phyloP scores from a whole-genome alignment of 352 stramenopile species.

The Blastocystis sp. region DNA sequence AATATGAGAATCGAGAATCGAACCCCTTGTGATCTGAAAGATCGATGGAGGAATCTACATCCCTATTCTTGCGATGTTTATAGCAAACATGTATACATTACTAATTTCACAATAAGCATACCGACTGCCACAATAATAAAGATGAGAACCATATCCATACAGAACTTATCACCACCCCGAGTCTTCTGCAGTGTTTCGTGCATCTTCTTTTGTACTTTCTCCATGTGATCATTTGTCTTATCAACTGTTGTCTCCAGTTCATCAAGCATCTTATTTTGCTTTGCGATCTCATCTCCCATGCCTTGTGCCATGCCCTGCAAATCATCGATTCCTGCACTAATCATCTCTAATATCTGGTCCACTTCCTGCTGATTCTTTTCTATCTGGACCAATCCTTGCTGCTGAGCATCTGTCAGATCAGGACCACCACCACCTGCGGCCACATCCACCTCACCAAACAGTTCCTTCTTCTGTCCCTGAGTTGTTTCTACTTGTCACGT shows the following conservation, averaged over 20 bases:
- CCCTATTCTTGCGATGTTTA: not conserved
- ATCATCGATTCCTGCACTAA: constrained; percentile 51
- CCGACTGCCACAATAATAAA: constrained; percentile 57
- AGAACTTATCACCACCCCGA: constrained; percentile 57
- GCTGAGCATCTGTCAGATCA: constrained; percentile 52
- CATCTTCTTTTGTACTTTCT: constrained; percentile 56
- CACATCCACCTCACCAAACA: constrained; percentile 25
- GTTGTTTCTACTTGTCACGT: not conserved
- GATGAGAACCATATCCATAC: constrained; percentile 60
- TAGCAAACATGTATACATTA: constrained; percentile 7
- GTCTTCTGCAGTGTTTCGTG: constrained; percentile 44
- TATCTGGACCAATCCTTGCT: constrained; percentile 55
- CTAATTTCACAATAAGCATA: constrained; percentile 49
- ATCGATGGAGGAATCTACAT: constrained; percentile 10
- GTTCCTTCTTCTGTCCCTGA: constrained; percentile 46
- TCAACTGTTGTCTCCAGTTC: constrained; percentile 57
- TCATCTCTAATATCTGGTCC: constrained; percentile 59
- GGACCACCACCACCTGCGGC: not conserved
- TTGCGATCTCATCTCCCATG: constrained; percentile 56
- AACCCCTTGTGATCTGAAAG: not conserved
- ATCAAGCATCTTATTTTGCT: constrained; percentile 61
- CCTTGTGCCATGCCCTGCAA: constrained; percentile 53
- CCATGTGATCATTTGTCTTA: constrained; percentile 53
- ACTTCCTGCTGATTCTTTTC: constrained; percentile 59
- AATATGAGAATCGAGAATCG: not conserved